A percentile compares a stretch with the other conserved stretches of the same genome.
phyloP scores from a whole-genome alignment of 2,329 filamentous ascomycete genomes.

The Bipolaris cookei region DNA sequence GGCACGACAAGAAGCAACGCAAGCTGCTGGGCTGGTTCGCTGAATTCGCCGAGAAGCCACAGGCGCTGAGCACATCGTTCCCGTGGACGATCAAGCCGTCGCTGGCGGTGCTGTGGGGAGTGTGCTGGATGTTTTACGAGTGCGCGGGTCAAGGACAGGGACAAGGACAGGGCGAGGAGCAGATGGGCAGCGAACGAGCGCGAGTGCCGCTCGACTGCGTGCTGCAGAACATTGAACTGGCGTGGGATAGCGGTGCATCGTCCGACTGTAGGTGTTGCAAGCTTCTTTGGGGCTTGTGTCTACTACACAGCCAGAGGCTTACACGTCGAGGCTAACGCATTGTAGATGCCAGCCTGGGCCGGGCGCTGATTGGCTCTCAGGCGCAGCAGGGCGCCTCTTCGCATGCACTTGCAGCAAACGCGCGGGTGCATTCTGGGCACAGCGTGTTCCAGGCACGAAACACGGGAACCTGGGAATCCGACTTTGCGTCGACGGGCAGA shows the following conservation, averaged over 20 bases:
- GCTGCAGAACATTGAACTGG: slow-evolving; percentile 35
- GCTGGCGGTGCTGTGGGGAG: slow-evolving; percentile 53
- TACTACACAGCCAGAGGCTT: neutral
- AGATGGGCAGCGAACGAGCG: slow-evolving; percentile 7
- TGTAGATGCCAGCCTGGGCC: slow-evolving; percentile 43
- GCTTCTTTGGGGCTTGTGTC: neutral
- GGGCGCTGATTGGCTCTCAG: slow-evolving; percentile 36
- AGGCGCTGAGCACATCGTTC: slow-evolving; percentile 50
- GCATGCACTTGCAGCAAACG: slow-evolving; percentile 29
- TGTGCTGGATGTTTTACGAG: slow-evolving; percentile 52
- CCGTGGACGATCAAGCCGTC: slow-evolving; percentile 55
- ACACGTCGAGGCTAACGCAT: slow-evolving; percentile 14
- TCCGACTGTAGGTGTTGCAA: slow-evolving; percentile 45
- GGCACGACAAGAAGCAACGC: slow-evolving; percentile 43
- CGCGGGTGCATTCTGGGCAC: slow-evolving; percentile 25
- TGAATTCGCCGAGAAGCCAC: slow-evolving; percentile 50
- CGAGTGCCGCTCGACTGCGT: slow-evolving; percentile 34
- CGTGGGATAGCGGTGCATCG: slow-evolving; percentile 38
- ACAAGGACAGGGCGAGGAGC: slow-evolving; percentile 10
- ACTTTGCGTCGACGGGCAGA: slow-evolving; percentile 24
- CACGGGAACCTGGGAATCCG: slow-evolving; percentile 38
- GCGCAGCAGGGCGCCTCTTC: slow-evolving; percentile 26
- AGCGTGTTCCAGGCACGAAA: slow-evolving; percentile 41
- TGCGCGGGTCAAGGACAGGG: neutral
- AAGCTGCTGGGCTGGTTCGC: slow-evolving; percentile 49